Evolutionary conservation across 352 stramenopile species (phyloP), one percentile per base, ranked within the genome.

Genomic region (Halophytophthora batemanensis): DNA sequence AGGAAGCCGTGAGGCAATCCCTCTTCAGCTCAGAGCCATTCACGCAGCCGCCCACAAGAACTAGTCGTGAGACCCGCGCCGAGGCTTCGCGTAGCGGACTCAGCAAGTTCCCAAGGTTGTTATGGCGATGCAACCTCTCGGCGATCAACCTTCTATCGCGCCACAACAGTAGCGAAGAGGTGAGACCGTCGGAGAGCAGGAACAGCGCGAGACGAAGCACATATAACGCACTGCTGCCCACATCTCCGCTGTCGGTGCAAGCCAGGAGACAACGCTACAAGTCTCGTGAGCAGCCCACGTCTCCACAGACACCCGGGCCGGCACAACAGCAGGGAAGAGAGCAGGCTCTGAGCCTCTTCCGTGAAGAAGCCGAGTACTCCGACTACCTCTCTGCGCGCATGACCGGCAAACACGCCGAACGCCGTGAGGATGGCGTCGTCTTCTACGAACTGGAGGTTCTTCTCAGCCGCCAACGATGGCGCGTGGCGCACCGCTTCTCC

Each of bases 351-450:
- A 63, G 65, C 14, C 50, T 87, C 10, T 85, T 89, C 46, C 77
- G 75, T 2, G 77, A 89, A 34, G 75, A 90, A 48, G 78, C 81
- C 19, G 81, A 91, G 58, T 91, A 91, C 59, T 91, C 81, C 29
- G 81, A 91, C 49, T 89, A 91, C 63, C 52, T 91, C 42, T 64
- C 59, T 6, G 70, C 72, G 25, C 37, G 56, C 7, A 34, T 86
- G 36, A 84, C 71, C 0, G 64, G 72, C 3, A 48, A 70, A 4
- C 80, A 87, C 50, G 45, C 66, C 12, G 64, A 86, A 38, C 50
- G 69, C 7, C 34, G 21, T 17, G 57, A 71, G 22, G 70, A 89
- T 40, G 61, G 66, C 11, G 69, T 87, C 15, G 72, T 89, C 12
- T 85, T 77, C 37, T 91, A 91, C 36, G 61, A 81, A 29, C n/a